These are phyloP conservation scores for Eucalyptus tenuipes DNA, from an alignment of 345 rosid species.

Conservation along the genomic window DNA sequence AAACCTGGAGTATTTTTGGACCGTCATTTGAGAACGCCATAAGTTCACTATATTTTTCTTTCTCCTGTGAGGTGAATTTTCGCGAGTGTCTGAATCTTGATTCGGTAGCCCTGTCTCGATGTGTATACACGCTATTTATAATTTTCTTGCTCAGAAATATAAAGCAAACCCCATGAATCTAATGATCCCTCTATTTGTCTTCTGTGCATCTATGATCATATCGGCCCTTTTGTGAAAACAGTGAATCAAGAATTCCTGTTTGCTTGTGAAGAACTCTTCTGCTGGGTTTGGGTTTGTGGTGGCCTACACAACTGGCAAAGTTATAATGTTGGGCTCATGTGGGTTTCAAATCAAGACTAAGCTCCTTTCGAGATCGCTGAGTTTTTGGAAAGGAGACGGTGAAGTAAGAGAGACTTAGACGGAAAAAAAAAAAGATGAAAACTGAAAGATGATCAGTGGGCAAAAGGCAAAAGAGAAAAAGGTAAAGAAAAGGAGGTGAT, in stretches of 20 bases:
- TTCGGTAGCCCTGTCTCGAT: neutral
- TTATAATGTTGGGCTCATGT: neutral
- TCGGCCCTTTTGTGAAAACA: neutral
- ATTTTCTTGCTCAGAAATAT: neutral
- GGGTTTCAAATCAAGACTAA: neutral
- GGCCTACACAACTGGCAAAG: constrained; percentile 5
- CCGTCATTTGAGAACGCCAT: neutral
- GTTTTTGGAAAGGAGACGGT: neutral
- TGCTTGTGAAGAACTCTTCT: neutral
- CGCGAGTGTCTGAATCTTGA: neutral
- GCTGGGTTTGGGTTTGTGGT: neutral
- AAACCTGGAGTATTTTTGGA: neutral
- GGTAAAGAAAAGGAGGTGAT: neutral
- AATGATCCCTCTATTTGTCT: neutral
- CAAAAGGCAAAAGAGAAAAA: neutral
- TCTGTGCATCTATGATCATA: neutral
- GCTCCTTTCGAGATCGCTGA: neutral
- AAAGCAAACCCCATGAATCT: neutral
- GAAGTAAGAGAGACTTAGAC: neutral
- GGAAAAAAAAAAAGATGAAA: neutral
- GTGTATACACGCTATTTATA: neutral
- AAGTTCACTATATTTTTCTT: neutral
- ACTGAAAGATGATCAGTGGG: neutral
- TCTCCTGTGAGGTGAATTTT: neutral
- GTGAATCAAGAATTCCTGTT: neutral